phyloP scores from a whole-genome alignment of 768 basidiomycete species.

The Daedalea quercina region DNA sequence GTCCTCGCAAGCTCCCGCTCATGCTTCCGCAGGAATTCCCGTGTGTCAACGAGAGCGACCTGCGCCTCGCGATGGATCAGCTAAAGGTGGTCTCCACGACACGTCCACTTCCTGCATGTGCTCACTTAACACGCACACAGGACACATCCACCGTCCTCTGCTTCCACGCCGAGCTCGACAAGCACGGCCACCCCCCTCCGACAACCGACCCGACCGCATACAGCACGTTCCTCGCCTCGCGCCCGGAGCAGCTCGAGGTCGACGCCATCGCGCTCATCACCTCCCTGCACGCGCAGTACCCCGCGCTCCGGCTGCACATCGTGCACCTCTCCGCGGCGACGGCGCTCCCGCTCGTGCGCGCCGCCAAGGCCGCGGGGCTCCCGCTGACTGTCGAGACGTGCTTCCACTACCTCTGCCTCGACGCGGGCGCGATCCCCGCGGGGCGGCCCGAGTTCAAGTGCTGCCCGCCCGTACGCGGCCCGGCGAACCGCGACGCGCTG shows the following conservation, averaged over 20 bases:
- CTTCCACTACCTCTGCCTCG: constrained; percentile 90
- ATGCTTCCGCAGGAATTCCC: constrained; percentile 77
- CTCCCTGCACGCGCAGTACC: constrained; percentile 52
- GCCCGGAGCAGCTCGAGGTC: constrained; percentile 74
- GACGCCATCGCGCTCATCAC: constrained; percentile 78
- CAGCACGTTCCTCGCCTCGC: constrained; percentile 77
- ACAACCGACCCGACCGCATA: constrained; percentile 48
- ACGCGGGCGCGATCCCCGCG: constrained; percentile 63
- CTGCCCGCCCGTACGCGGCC: constrained; percentile 85
- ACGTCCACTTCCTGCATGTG: not conserved
- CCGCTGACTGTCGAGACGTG: constrained; percentile 93
- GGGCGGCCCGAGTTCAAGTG: constrained; percentile 90
- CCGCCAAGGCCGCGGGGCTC: constrained; percentile 55
- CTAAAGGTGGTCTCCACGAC: constrained; percentile 47
- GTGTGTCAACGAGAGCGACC: constrained; percentile 65
- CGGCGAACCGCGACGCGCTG: constrained; percentile 62
- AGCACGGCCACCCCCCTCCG: constrained; percentile 16
- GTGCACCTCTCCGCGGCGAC: constrained; percentile 89
- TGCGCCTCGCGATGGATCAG: constrained; percentile 62
- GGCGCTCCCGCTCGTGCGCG: constrained; percentile 70
- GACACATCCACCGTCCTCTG: constrained; percentile 63
- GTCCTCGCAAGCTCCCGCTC: constrained; percentile 1
- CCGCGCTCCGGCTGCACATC: constrained; percentile 79
- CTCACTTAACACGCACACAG: constrained; percentile 31
- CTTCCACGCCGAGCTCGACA: constrained; percentile 90